Conservation (phyloP, 257 asterid species). For the Leptodermis oblonga region DNA sequence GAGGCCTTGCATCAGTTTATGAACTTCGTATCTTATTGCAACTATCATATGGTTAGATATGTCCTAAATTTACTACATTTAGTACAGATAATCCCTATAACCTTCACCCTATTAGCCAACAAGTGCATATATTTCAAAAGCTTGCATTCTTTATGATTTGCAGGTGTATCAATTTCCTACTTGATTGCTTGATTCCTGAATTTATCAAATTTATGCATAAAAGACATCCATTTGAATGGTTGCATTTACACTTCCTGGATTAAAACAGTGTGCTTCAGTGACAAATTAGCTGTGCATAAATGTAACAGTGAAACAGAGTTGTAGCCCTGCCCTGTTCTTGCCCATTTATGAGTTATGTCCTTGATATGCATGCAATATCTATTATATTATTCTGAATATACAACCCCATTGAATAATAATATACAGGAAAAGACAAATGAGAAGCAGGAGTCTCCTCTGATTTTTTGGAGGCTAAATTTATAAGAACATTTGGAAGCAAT, state of each 20-base stretch:
- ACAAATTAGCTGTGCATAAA: background rate
- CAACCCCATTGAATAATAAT: conserved; percentile 5
- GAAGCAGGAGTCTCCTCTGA: conserved; percentile 6
- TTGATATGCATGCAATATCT: conserved; percentile 17
- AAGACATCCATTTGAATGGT: background rate
- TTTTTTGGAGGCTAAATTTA: background rate
- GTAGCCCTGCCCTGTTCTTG: background rate
- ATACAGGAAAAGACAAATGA: background rate
- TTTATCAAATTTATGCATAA: background rate
- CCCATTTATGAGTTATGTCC: background rate
- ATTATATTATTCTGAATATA: background rate
- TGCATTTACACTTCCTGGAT: too few relatives aligned
- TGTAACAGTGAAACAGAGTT: background rate
- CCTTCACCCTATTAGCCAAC: too few relatives aligned
- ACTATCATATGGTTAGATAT: background rate
- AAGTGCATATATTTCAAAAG: too few relatives aligned
- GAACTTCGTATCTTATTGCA: background rate
- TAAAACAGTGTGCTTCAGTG: background rate
- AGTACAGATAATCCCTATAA: background rate
- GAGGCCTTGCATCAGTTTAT: background rate
- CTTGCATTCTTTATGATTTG: background rate
- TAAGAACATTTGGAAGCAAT: conserved; percentile 1
- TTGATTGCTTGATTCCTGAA: background rate
- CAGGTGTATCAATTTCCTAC: background rate
- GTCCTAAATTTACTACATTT: background rate